Conservation (phyloP, 2,329 filamentous ascomycete genomes). For the Cladosporium austrohemisphaericum region DNA sequence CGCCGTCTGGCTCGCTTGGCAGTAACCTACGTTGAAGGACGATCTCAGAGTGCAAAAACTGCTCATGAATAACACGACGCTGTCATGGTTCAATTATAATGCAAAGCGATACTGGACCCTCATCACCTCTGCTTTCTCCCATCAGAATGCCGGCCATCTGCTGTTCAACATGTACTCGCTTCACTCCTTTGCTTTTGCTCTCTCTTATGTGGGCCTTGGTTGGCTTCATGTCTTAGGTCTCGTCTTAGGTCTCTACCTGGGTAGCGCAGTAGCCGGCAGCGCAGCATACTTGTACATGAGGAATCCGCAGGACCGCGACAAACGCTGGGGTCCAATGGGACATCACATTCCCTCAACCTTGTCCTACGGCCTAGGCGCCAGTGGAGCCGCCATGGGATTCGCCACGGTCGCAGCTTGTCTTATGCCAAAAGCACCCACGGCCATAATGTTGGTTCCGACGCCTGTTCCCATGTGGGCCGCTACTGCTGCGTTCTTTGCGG, state of each 20-base stretch:
- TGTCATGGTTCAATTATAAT: conserved; percentile 29
- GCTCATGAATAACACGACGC: conserved; percentile 31
- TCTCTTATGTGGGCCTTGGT: conserved; percentile 29
- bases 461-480: conserved; percentile 39
- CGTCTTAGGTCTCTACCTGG: conserved; percentile 24
- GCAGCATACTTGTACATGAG: conserved; percentile 23
- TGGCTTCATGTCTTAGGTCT: conserved; percentile 23
- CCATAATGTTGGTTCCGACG: conserved; percentile 37
- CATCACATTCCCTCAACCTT: background rate
- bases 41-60: conserved; percentile 20
- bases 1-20: conserved; percentile 37
- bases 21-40: conserved; percentile 28
- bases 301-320: background rate
- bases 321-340: background rate
- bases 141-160: conserved; percentile 36
- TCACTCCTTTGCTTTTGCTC: conserved; percentile 34
- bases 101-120: conserved; percentile 36
- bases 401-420: conserved; percentile 38
- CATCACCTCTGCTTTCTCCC: conserved; percentile 40
- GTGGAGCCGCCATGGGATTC: conserved; percentile 41
- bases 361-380: conserved; percentile 35
- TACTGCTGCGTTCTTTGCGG: conserved; percentile 34
- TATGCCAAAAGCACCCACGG: conserved; percentile 33
- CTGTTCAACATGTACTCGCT: conserved; percentile 42
- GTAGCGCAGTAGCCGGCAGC: conserved; percentile 26